These are phyloP conservation scores for Tausonia pullulans DNA, from an alignment of 1,284 basidiomycete genomes.

Conservation along the genomic window DNA sequence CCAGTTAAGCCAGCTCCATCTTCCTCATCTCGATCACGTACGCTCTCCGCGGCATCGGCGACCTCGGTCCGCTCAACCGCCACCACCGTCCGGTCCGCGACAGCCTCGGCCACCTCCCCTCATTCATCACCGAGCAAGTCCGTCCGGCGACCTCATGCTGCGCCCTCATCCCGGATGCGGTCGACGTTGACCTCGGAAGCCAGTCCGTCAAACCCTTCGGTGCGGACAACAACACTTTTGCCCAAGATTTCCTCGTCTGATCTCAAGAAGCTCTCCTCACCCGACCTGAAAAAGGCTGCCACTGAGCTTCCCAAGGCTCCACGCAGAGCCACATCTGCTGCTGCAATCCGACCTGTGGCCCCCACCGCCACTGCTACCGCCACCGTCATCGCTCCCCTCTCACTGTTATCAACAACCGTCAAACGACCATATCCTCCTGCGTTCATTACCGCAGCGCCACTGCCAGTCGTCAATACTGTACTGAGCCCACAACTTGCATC, in stretches of 20 bases:
- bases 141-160: not conserved
- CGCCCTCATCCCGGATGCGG: not conserved
- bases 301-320: too few species aligned
- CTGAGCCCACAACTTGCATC: conserved; percentile 25
- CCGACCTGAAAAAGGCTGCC: too few species aligned
- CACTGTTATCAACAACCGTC: too few species aligned
- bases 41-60: not conserved
- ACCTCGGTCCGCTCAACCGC: not conserved
- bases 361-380: too few species aligned
- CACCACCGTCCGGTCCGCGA: not conserved
- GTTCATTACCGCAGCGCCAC: too few species aligned
- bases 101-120: not conserved
- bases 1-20: conserved; percentile 4
- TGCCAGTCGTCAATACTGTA: too few species aligned
- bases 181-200: not conserved
- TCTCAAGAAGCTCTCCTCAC: conserved; percentile 19
- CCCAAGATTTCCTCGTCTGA: not conserved
- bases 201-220: too few species aligned
- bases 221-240: not conserved
- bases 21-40: not conserved
- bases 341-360: too few species aligned
- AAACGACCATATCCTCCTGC: too few species aligned
- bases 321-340: too few species aligned
- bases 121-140: not conserved
- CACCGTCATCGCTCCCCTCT: too few species aligned